Conservation (phyloP, 306 rosid genomes). For the Geum urbanum region DNA sequence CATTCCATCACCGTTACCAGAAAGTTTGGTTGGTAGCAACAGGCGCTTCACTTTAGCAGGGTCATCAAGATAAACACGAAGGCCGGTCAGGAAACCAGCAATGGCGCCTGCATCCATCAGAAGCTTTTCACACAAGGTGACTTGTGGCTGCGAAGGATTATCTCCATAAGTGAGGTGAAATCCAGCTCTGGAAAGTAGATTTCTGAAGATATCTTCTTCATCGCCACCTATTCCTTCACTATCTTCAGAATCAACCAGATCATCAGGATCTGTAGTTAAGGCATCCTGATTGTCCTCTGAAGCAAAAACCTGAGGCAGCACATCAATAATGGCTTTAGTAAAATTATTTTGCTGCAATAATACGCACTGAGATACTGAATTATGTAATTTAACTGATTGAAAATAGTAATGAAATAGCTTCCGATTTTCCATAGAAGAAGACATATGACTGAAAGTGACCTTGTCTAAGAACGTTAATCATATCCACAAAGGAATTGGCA, state of each 20-base stretch:
- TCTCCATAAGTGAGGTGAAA: slow-evolving; percentile 96
- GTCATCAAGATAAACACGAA: slow-evolving; percentile 98
- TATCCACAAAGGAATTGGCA: not conserved
- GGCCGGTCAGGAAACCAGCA: slow-evolving; percentile 97
- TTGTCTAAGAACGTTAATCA: too few species aligned
- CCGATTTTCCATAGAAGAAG: not conserved
- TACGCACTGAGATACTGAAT: not conserved
- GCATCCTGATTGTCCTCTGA: slow-evolving; percentile 98
- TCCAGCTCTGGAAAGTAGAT: slow-evolving; percentile 93
- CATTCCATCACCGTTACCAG: slow-evolving; percentile 75
- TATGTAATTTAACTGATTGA: not conserved
- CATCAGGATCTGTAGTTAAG: slow-evolving; percentile 97
- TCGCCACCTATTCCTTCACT: slow-evolving; percentile 97
- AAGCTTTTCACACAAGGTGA: slow-evolving; percentile 90
- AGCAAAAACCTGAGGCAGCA: slow-evolving; percentile 71
- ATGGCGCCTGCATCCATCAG: slow-evolving; percentile 97
- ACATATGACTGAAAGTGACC: not conserved
- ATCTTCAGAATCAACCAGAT: slow-evolving; percentile 87
- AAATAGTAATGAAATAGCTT: not conserved
- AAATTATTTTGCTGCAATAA: not conserved
- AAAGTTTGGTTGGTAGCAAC: slow-evolving; percentile 93
- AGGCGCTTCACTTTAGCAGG: slow-evolving; percentile 97
- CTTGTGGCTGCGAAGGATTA: slow-evolving; percentile 94
- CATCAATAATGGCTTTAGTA: slow-evolving; percentile 17
- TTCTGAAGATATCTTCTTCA: slow-evolving; percentile 95